These are phyloP conservation scores for Phytopythium sindhum DNA, from an alignment of 352 stramenopile species.

Conservation along the genomic window DNA sequence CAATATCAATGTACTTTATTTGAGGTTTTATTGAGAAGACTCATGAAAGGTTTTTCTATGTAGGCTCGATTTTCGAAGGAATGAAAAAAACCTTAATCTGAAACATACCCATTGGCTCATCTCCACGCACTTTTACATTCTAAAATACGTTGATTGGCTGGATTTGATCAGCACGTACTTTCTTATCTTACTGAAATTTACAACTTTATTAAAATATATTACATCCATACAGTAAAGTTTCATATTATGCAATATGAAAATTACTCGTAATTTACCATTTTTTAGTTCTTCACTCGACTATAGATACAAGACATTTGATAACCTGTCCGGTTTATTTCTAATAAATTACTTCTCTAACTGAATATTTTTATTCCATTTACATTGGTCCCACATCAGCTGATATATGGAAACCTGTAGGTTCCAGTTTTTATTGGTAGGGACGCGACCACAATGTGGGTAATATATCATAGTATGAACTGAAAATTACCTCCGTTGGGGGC, in stretches of 20 bases:
- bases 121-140: not conserved
- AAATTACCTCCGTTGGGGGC: too few relatives aligned
- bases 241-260: too few relatives aligned
- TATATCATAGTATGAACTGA: too few relatives aligned
- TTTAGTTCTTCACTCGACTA: not conserved
- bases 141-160: conserved; percentile 4
- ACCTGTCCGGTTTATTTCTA: too few relatives aligned
- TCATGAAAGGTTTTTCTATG: too few relatives aligned
- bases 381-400: not conserved
- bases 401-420: not conserved
- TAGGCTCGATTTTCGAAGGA: not conserved
- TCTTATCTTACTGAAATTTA: not conserved
- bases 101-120: not conserved
- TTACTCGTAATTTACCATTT: too few relatives aligned
- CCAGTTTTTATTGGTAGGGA: not conserved
- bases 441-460: not conserved
- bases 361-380: not conserved
- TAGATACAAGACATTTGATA: too few relatives aligned
- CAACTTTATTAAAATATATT: too few relatives aligned
- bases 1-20: conserved; percentile 2
- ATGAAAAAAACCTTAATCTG: conserved; percentile 6
- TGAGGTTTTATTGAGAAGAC: not conserved
- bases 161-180: not conserved
- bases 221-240: too few relatives aligned
- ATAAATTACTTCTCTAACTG: too few relatives aligned